These are phyloP conservation scores for Phaseolus lunatus DNA, from an alignment of 306 rosid species.

Conservation along the genomic window DNA sequence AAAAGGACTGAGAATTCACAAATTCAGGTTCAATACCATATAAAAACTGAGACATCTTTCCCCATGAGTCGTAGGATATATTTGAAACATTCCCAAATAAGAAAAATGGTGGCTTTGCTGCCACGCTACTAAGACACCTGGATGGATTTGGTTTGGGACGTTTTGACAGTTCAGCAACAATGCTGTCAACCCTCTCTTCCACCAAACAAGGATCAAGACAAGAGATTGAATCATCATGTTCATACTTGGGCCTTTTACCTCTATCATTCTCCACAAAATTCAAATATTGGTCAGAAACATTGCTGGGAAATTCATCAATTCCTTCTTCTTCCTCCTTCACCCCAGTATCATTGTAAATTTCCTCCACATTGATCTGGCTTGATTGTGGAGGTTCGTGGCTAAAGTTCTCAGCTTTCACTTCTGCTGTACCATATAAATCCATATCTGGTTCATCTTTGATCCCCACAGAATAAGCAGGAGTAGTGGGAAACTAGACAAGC, in stretches of 20 bases:
- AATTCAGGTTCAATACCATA: conserved; percentile 81
- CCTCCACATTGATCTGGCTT: conserved; percentile 46
- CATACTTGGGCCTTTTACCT: conserved; percentile 73
- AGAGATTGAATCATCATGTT: conserved; percentile 56
- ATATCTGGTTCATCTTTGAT: conserved; percentile 47
- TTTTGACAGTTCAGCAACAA: conserved; percentile 46
- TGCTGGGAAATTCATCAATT: conserved; percentile 47
- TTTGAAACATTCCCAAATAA: conserved; percentile 70
- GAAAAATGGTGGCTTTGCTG: conserved; percentile 78
- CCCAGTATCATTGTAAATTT: conserved; percentile 55
- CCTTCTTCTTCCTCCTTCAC: conserved; percentile 75
- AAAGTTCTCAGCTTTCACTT: conserved; percentile 62
- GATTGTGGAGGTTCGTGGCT: conserved; percentile 51
- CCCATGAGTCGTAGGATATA: conserved; percentile 71
- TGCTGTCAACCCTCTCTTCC: conserved; percentile 64
- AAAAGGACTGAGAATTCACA: conserved; percentile 68
- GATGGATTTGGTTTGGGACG: conserved; percentile 53
- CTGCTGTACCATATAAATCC: conserved; percentile 45
- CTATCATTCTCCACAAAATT: conserved; percentile 47
- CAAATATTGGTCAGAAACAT: conserved; percentile 33
- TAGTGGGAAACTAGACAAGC: conserved; percentile 50
- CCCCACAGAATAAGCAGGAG: conserved; percentile 44
- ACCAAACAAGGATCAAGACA: conserved; percentile 54
- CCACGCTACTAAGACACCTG: conserved; percentile 53
- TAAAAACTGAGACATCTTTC: conserved; percentile 73